Percentiles rank a stretch among this genome's conserved stretches.
Conservation (phyloP, 768 basidiomycete genomes). For the Calvatia gigantea region DNA sequence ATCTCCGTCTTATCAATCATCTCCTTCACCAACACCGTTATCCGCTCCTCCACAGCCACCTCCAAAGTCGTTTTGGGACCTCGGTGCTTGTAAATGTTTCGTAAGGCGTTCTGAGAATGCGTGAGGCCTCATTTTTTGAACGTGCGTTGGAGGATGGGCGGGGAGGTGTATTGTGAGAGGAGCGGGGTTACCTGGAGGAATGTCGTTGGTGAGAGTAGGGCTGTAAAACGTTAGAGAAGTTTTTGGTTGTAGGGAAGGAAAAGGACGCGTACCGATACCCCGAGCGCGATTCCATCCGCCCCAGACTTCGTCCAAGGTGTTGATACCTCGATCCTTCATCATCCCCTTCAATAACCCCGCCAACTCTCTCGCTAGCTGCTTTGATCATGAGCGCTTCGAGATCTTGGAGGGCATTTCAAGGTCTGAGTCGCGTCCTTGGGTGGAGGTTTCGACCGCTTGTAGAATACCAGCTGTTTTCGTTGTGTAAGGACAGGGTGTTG, state of each 20-base stretch:
- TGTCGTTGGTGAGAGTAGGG: conserved; percentile 85
- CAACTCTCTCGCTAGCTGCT: conserved; percentile 81
- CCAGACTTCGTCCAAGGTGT: conserved; percentile 92
- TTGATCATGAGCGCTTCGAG: conserved; percentile 88
- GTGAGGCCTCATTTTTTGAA: conserved; percentile 66
- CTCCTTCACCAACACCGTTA: conserved; percentile 74
- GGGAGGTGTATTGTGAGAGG: conserved; percentile 62
- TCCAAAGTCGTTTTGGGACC: conserved; percentile 62
- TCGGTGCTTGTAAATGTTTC: conserved; percentile 42
- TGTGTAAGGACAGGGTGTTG: background rate
- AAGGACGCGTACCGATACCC: conserved; percentile 78
- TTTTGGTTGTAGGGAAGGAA: too few relatives aligned
- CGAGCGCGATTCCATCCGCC: too few relatives aligned
- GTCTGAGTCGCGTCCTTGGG: conserved; percentile 56
- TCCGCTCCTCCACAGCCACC: conserved; percentile 64
- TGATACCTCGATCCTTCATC: conserved; percentile 75
- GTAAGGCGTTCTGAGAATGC: conserved; percentile 70
- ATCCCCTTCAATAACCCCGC: conserved; percentile 69
- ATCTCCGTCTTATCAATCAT: conserved; percentile 69
- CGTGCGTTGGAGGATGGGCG: conserved; percentile 61
- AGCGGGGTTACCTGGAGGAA: conserved; percentile 71
- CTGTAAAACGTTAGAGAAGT: too few relatives aligned
- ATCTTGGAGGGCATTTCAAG: conserved; percentile 80
- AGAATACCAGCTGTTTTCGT: conserved; percentile 70
- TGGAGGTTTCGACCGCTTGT: conserved; percentile 64